Percentiles rank a stretch among this genome's conserved stretches.
Evolutionary conservation across 306 rosid genomes (phyloP).

Genomic region (Sophora flavescens): DNA sequence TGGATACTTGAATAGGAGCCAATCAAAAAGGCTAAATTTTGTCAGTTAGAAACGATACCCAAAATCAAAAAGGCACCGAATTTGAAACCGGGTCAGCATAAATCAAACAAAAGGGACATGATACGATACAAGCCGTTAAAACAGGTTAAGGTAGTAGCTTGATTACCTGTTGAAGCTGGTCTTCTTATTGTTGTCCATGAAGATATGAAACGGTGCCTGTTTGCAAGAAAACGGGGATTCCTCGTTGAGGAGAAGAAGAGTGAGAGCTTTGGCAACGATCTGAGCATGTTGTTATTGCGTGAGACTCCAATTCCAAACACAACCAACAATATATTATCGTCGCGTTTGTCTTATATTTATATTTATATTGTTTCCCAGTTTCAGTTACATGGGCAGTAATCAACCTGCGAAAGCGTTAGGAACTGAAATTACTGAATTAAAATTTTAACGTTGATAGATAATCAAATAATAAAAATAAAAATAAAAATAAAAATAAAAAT

Average conservation of each 20-base stretch:
- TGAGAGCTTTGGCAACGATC: conserved; percentile 52
- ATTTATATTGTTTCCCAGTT: not conserved
- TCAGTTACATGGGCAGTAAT: not conserved
- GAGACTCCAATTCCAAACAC: not conserved
- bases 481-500: too few relatives aligned
- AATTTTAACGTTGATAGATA: conserved; percentile 2
- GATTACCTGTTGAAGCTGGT: conserved; percentile 46
- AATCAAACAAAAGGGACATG: conserved; percentile 1
- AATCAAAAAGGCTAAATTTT: not conserved
- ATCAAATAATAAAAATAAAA: too few relatives aligned
- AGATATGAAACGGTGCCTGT: conserved; percentile 38
- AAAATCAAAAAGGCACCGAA: not conserved
- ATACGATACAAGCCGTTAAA: not conserved
- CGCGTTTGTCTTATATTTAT: not conserved
- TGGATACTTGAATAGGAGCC: not conserved
- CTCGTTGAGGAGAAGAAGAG: conserved; percentile 24
- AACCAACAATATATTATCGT: not conserved
- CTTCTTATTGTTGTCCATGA: not conserved
- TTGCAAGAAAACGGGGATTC: conserved; percentile 35
- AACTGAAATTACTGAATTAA: conserved; percentile 5
- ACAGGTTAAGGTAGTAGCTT: not conserved
- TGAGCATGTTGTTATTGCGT: conserved; percentile 38
- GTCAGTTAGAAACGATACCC: conserved; percentile 15
- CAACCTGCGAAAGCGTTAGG: conserved; percentile 2
- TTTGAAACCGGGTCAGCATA: conserved; percentile 9